A percentile compares a stretch with the other conserved stretches of the same genome.
phyloP scores from a whole-genome alignment of 306 rosid genomes.

The Myrica gale region DNA sequence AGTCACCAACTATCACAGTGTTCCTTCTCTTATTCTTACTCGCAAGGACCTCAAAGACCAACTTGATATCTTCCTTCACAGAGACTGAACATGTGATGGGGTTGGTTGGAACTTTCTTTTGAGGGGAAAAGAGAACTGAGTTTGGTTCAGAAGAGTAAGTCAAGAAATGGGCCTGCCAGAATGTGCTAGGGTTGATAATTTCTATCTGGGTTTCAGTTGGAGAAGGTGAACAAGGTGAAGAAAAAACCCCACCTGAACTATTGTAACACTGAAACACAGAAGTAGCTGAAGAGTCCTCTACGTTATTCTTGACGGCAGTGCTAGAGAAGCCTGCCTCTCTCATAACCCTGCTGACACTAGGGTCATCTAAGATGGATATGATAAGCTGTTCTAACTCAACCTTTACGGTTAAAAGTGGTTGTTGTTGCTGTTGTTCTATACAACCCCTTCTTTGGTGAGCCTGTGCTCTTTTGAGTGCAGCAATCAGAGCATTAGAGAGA shows the following conservation, averaged over 20 bases:
- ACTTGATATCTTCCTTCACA: slow-evolving; percentile 61
- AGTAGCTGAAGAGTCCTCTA: slow-evolving; percentile 56
- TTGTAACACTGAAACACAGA: slow-evolving; percentile 61
- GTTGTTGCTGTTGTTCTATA: slow-evolving; percentile 81
- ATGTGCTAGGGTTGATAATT: slow-evolving; percentile 29
- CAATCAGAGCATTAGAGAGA: slow-evolving; percentile 90
- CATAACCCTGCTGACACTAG: slow-evolving; percentile 95
- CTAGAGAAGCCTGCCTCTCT: slow-evolving; percentile 95
- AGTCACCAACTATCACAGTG: slow-evolving; percentile 79
- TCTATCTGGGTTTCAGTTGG: slow-evolving; percentile 34
- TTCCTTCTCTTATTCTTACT: slow-evolving; percentile 63
- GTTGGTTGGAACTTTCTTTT: slow-evolving; percentile 39
- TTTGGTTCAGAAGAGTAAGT: slow-evolving; percentile 48
- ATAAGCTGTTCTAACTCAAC: slow-evolving; percentile 88
- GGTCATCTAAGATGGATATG: slow-evolving; percentile 87
- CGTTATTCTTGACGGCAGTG: slow-evolving; percentile 61
- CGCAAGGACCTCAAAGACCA: slow-evolving; percentile 54
- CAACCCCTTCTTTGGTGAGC: slow-evolving; percentile 98
- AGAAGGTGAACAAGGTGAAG: slow-evolving; percentile 85
- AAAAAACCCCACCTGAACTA: slow-evolving; percentile 63
- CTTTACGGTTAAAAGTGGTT: slow-evolving; percentile 65
- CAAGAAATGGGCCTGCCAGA: slow-evolving; percentile 51
- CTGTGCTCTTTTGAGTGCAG: slow-evolving; percentile 89
- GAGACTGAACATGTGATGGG: slow-evolving; percentile 30
- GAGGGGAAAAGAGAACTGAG: slow-evolving; percentile 58